Evolutionary conservation across 208 protist genomes (phyloP), one percentile per base, ranked within the genome.

Genomic region (Trypanosoma avium): DNA sequence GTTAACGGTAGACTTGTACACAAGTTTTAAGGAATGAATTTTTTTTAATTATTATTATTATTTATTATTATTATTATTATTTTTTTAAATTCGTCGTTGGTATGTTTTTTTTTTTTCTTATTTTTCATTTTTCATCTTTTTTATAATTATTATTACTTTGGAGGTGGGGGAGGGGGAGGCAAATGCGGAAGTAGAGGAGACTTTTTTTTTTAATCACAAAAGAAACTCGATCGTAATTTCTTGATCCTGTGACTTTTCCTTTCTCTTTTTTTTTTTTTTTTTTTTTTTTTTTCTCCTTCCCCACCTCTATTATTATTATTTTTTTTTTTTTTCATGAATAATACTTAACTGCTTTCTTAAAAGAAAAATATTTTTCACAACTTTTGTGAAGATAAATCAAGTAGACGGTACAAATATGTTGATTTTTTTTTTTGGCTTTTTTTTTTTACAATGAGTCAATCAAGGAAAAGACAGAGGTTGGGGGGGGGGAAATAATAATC

Each of bases 1-100:
- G 86, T 96, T 10, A 73, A 54, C 21, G 90, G 87, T 10, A 61
- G 60, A 26, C 61, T 83, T 3, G 88, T 94, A 7, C 78, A 88
- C 47, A 45, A 74, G 33, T 61, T 46, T 0, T 30, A 15, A 53
- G 10, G 48, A 52, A 1, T 30, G 30, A 9, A 19, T 2, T 2
- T 3, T 33, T 13, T 30, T 53, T 40, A 19, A 49, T 59, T 10
- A 45, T 58, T 58, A 10, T 58, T 36, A 45, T 36, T 58, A 15
- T 58, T 22, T 29, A 33, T 38, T 10, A 13, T 38, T 38, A 10
- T 10, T 38, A 13, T 52, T 10, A 52, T 13, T 8, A 57, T 5
- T 5, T 32, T 33, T 35, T 7, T 21, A 36, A 42, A 35, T n/a
- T 9, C 9, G 32, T 8, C 15, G 26, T 57, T 57, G 5, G 45